A percentile compares a stretch with the other conserved stretches of the same genome.
These are phyloP conservation scores for Trichoderma sp. DNA, from an alignment of 2,329 filamentous ascomycete genomes.

Conservation along the genomic window DNA sequence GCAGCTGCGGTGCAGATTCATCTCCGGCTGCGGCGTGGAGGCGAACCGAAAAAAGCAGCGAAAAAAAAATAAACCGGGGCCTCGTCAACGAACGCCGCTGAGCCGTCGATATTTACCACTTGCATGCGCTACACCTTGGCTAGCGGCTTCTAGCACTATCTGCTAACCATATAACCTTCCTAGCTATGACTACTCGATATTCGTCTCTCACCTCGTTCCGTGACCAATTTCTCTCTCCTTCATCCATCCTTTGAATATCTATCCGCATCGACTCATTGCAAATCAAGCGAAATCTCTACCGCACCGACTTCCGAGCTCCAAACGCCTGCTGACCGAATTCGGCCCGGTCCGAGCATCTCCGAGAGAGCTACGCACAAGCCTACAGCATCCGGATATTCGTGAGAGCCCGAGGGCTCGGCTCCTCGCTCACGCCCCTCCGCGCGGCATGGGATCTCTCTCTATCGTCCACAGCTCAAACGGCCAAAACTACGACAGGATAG, in stretches of 20 bases:
- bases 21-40: conserved; percentile 26
- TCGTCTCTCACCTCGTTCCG: background rate
- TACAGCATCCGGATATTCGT: conserved; percentile 2
- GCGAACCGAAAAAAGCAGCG: background rate
- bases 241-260: background rate
- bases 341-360: conserved; percentile 25
- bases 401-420: conserved; percentile 21
- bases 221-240: background rate
- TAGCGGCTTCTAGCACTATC: conserved; percentile 4
- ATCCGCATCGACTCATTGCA: background rate
- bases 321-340: background rate
- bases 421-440: conserved; percentile 22
- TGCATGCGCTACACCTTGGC: conserved; percentile 6
- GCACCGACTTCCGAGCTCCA: background rate
- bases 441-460: conserved; percentile 30
- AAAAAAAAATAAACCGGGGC: background rate
- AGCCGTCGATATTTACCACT: background rate
- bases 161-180: background rate
- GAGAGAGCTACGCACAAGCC: conserved; percentile 6
- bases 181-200: conserved; percentile 23
- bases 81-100: background rate
- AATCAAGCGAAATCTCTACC: background rate
- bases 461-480: conserved; percentile 29
- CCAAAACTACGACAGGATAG: conserved; percentile 39
- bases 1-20: conserved; percentile 15